Evolutionary conservation across 148 eudicot species (phyloP).

Genomic region (Rhododendron mucronatum): DNA sequence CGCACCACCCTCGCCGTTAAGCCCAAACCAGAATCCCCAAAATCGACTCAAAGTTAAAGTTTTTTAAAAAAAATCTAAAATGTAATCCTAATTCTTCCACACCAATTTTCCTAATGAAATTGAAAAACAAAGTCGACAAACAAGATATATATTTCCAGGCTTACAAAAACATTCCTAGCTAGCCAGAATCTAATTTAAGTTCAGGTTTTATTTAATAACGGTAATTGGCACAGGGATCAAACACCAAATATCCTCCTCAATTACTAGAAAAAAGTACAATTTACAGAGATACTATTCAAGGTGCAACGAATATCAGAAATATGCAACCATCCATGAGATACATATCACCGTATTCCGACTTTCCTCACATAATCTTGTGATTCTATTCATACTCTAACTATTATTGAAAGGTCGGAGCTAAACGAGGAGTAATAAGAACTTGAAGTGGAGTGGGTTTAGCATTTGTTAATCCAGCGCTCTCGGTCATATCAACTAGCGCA

Average conservation of each 20-base stretch:
- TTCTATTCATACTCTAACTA: neutral
- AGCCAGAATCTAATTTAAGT: neutral
- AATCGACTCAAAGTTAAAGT: too few species aligned
- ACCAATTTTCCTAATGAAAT: too few species aligned
- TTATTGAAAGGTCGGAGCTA: slow-evolving; percentile 12
- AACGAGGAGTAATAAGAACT: slow-evolving; percentile 22
- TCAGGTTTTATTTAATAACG: too few species aligned
- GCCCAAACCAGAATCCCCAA: too few species aligned
- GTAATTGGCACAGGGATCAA: neutral
- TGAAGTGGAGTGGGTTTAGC: slow-evolving; percentile 28
- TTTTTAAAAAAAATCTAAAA: too few species aligned
- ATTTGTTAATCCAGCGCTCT: slow-evolving; percentile 21
- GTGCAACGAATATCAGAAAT: neutral
- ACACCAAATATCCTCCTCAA: neutral
- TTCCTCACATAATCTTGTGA: neutral
- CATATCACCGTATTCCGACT: neutral
- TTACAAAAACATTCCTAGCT: too few species aligned
- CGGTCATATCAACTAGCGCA: slow-evolving; percentile 24
- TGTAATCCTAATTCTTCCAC: too few species aligned
- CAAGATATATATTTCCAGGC: too few species aligned
- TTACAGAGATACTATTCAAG: neutral
- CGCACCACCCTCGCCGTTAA: too few species aligned
- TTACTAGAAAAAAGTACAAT: neutral
- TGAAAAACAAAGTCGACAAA: too few species aligned
- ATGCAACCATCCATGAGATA: neutral